Percentiles rank a stretch among this genome's conserved stretches.
phyloP scores from a whole-genome alignment of 768 basidiomycete species.

The Mycena albidolilacea region DNA sequence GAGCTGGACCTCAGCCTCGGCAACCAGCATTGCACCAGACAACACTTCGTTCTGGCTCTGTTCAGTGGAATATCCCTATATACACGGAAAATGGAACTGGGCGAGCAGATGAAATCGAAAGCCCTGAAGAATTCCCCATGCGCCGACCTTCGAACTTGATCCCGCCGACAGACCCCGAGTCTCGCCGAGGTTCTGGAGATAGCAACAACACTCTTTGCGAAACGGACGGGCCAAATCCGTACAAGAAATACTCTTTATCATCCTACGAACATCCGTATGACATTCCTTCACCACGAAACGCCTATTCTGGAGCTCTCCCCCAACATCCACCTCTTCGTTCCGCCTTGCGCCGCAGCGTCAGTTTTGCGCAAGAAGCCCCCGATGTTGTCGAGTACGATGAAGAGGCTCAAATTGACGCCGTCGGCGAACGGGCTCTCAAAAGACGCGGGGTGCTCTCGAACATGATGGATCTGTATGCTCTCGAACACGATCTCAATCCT shows the following conservation, averaged over 20 bases:
- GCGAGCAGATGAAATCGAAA: slow-evolving; percentile 33
- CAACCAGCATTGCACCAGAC: slow-evolving; percentile 34
- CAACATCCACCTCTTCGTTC: slow-evolving; percentile 45
- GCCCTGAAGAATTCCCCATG: slow-evolving; percentile 46
- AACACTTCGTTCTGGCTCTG: slow-evolving; percentile 35
- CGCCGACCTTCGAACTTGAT: slow-evolving; percentile 45
- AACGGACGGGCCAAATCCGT: slow-evolving; percentile 45
- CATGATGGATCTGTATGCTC: slow-evolving; percentile 67
- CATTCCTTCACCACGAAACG: slow-evolving; percentile 66
- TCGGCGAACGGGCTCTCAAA: slow-evolving; percentile 52
- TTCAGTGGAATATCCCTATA: slow-evolving; percentile 49
- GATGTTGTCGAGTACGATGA: slow-evolving; percentile 44
- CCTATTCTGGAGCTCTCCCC: slow-evolving; percentile 50
- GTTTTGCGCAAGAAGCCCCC: slow-evolving; percentile 54
- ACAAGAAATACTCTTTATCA: slow-evolving; percentile 62
- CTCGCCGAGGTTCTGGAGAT: slow-evolving; percentile 51
- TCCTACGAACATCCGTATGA: slow-evolving; percentile 76
- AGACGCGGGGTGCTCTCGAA: slow-evolving; percentile 65
- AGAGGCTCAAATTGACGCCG: slow-evolving; percentile 41
- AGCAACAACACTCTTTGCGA: slow-evolving; percentile 56
- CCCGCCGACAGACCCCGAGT: slow-evolving; percentile 32
- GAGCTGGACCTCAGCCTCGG: slow-evolving; percentile 23
- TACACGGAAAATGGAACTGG: slow-evolving; percentile 38
- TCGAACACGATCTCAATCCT: slow-evolving; percentile 45
- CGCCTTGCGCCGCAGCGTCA: slow-evolving; percentile 52